phyloP scores from a whole-genome alignment of 2,329 filamentous ascomycete species.

The Diplodia intermedia region DNA sequence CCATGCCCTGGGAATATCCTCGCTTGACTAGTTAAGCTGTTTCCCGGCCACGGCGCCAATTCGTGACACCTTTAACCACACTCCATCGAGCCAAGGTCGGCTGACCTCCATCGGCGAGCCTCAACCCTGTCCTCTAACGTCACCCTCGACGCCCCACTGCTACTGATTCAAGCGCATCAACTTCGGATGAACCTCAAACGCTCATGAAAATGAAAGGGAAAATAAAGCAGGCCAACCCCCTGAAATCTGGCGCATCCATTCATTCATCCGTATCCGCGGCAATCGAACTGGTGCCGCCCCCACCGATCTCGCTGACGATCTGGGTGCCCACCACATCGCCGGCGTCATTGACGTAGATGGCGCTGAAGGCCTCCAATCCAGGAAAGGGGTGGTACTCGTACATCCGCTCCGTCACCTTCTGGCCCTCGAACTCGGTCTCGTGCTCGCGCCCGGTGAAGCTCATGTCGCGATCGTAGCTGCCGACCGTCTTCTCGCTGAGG shows the following conservation, averaged over 20 bases:
- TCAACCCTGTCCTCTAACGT: not conserved
- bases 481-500: slow-evolving; percentile 53
- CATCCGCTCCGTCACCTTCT: slow-evolving; percentile 58
- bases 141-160: not conserved
- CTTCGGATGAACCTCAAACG: not conserved
- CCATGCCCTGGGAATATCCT: not conserved
- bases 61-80: slow-evolving; percentile 10
- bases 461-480: slow-evolving; percentile 61
- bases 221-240: not conserved
- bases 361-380: slow-evolving; percentile 55
- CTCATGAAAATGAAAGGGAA: not conserved
- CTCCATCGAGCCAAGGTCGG: not conserved
- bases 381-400: slow-evolving; percentile 62
- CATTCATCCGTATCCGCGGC: slow-evolving; percentile 41
- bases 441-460: slow-evolving; percentile 60
- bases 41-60: not conserved
- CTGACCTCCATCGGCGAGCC: slow-evolving; percentile 12
- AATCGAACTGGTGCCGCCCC: slow-evolving; percentile 61
- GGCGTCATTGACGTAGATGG: slow-evolving; percentile 57
- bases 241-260: not conserved
- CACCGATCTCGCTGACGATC: slow-evolving; percentile 60
- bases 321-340: slow-evolving; percentile 60
- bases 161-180: not conserved
- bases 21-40: not conserved
- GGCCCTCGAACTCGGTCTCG: slow-evolving; percentile 50